phyloP scores from a whole-genome alignment of 139 green algal species.

The Penium margaritaceum region DNA sequence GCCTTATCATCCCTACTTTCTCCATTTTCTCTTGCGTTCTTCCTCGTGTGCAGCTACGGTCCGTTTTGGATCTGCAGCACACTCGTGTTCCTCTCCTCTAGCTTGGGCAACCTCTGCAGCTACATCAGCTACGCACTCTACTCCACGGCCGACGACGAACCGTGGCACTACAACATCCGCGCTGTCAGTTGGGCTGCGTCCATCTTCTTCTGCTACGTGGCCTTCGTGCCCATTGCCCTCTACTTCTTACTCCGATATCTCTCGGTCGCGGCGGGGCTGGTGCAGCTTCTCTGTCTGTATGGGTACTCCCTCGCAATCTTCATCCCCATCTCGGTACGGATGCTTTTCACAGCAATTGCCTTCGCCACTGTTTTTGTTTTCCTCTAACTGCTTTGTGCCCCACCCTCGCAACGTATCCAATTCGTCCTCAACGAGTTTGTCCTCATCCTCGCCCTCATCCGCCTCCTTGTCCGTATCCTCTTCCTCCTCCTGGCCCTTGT shows the following conservation, averaged over 20 bases:
- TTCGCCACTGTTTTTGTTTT: too few species aligned
- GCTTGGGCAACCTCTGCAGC: slow-evolving; percentile 39
- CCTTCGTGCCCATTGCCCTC: slow-evolving; percentile 40
- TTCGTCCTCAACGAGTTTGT: too few species aligned
- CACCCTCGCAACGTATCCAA: too few species aligned
- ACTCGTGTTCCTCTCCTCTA: slow-evolving; percentile 48
- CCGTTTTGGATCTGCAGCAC: slow-evolving; percentile 58
- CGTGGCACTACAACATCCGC: slow-evolving; percentile 50
- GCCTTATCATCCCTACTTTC: too few species aligned
- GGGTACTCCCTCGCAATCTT: slow-evolving; percentile 52
- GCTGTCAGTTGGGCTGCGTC: slow-evolving; percentile 34
- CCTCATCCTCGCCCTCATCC: too few species aligned
- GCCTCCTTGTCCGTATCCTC: too few species aligned
- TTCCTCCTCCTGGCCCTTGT: too few species aligned
- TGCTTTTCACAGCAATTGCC: too few species aligned
- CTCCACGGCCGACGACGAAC: slow-evolving; percentile 1
- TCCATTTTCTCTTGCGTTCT: too few species aligned
- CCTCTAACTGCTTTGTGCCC: too few species aligned
- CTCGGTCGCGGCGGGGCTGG: slow-evolving; percentile 14
- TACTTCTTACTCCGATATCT: slow-evolving; percentile 46
- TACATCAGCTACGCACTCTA: slow-evolving; percentile 39
- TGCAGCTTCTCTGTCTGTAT: slow-evolving; percentile 49
- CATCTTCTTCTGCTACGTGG: slow-evolving; percentile 55
- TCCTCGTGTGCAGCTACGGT: slow-evolving; percentile 48
- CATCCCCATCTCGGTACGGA: slow-evolving; percentile 46